Conservation (phyloP, 139 green algal species). For the Penium margaritaceum region DNA sequence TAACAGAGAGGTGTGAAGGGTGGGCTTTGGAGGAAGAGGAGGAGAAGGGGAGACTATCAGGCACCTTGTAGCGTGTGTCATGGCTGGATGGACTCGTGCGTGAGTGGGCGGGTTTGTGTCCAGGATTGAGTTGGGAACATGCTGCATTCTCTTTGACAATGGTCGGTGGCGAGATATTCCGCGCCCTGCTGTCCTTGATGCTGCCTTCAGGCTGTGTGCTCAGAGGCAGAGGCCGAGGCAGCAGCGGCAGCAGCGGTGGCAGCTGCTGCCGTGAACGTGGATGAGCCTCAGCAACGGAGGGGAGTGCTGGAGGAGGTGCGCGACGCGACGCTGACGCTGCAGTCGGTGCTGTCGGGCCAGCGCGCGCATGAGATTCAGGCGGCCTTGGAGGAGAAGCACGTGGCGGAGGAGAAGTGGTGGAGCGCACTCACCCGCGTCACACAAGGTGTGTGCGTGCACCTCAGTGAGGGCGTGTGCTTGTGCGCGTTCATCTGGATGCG, state of each 20-base stretch:
- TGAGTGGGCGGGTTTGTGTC: no score
- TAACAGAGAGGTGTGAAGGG: background rate
- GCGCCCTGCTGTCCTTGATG: background rate
- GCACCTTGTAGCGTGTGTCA: background rate
- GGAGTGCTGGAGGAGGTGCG: constrained; percentile 21
- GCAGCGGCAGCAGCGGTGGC: background rate
- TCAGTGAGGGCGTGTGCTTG: background rate
- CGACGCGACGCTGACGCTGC: constrained; percentile 26
- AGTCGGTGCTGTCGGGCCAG: constrained; percentile 22
- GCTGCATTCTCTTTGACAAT: background rate
- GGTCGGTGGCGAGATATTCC: background rate
- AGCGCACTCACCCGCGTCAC: constrained; percentile 16
- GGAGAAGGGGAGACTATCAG: background rate
- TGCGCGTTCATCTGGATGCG: background rate
- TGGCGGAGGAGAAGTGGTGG: constrained; percentile 25
- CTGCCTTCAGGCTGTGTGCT: background rate
- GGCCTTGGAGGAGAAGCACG: background rate
- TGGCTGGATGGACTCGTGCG: no score
- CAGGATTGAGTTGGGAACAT: background rate
- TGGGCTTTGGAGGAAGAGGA: background rate
- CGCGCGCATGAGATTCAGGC: background rate
- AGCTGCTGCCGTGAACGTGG: background rate
- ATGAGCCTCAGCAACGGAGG: background rate
- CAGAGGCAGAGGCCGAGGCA: background rate
- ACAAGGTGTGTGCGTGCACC: constrained; percentile 10